Percentiles rank a stretch among this genome's conserved stretches.
Conservation (phyloP, 345 rosid genomes). For the Syzygium aromaticum region DNA sequence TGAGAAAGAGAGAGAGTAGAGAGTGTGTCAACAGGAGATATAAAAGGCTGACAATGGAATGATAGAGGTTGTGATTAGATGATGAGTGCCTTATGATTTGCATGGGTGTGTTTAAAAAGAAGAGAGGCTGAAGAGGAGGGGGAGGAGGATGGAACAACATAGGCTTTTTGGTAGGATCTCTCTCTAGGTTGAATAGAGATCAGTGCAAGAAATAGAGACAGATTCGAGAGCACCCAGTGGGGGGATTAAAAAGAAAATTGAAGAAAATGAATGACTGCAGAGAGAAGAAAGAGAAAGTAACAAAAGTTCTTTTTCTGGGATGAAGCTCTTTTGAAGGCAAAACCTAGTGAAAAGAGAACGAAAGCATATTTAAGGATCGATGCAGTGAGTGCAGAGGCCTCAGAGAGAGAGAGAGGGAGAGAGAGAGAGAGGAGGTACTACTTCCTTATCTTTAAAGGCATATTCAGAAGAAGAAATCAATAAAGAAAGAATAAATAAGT, state of each 20-base stretch:
- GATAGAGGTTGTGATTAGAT: slow-evolving; percentile 44
- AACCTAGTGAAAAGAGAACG: slow-evolving; percentile 27
- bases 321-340: slow-evolving; percentile 16
- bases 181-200: slow-evolving; percentile 19
- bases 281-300: slow-evolving; percentile 6
- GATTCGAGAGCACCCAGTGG: not conserved
- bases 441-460: slow-evolving; percentile 7
- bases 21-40: not conserved
- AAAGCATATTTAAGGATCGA: slow-evolving; percentile 15
- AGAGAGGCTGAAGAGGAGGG: slow-evolving; percentile 10
- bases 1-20: not conserved
- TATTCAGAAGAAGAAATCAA: not conserved
- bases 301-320: slow-evolving; percentile 17
- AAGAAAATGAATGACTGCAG: not conserved
- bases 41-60: not conserved
- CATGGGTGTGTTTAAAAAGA: slow-evolving; percentile 21
- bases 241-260: not conserved
- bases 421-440: not conserved
- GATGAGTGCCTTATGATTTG: slow-evolving; percentile 95
- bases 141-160: slow-evolving; percentile 13
- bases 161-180: slow-evolving; percentile 36
- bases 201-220: slow-evolving; percentile 14
- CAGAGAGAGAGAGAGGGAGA: slow-evolving; percentile 3
- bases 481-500: not conserved
- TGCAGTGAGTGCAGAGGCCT: slow-evolving; percentile 15